These are phyloP conservation scores for Pisolithus albus DNA, from an alignment of 768 basidiomycete species.

Conservation along the genomic window DNA sequence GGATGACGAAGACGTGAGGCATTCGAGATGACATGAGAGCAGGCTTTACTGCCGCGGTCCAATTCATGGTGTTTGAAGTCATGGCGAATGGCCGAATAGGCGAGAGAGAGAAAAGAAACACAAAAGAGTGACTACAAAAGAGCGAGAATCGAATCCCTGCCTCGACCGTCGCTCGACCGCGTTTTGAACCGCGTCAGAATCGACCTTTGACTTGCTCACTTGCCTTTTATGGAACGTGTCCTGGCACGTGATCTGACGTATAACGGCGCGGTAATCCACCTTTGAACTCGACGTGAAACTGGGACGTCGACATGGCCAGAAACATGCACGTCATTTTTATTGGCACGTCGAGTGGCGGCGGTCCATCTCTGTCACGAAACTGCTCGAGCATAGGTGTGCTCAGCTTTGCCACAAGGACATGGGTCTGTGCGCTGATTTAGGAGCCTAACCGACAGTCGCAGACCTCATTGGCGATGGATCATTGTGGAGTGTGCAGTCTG, in stretches of 20 bases:
- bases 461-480: constrained; percentile 47
- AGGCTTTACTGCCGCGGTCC: constrained; percentile 5
- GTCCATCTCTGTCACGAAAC: constrained; percentile 65
- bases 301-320: constrained; percentile 27
- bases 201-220: too few species aligned
- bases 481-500: constrained; percentile 55
- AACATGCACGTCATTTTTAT: constrained; percentile 61
- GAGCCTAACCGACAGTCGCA: constrained; percentile 32
- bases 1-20: constrained; percentile 50
- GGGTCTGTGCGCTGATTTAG: neutral
- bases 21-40: constrained; percentile 12
- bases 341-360: constrained; percentile 72
- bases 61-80: constrained; percentile 9
- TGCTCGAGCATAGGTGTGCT: constrained; percentile 54
- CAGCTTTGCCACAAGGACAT: neutral
- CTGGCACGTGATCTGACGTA: too few species aligned
- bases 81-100: constrained; percentile 6
- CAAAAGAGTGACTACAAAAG: constrained; percentile 13
- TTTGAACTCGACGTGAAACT: constrained; percentile 7
- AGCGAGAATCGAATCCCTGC: constrained; percentile 9
- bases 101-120: neutral
- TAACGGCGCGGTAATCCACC: too few species aligned
- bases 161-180: constrained; percentile 3
- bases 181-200: neutral
- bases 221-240: too few species aligned